Evolutionary conservation across 2,329 filamentous ascomycete species (phyloP), one percentile per base, ranked within the genome.

Genomic region (Paecilomyces niveus): DNA sequence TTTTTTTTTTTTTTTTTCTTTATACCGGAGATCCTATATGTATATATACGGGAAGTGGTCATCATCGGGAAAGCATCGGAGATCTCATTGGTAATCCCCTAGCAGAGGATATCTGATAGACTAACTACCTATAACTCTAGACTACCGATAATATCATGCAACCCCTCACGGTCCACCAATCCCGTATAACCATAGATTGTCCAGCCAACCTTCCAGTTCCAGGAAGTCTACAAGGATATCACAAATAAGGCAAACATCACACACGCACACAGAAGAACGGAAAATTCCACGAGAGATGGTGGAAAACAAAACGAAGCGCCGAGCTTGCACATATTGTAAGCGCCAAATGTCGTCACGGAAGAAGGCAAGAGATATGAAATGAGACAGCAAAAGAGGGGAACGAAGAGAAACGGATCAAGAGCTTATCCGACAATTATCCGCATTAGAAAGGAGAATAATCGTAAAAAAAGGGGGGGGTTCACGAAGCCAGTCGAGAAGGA

Each of bases 351-450:
- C 39, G 39, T 45, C 9, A 18, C 3, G 7, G 39, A 45, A 21
- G 39, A 45, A 45, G 39, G 39, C 39, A 45, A n/a, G 39, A 22
- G 26, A 56, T 45, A 58, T 18, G 32, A 53, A 52, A 53, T 57
- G 29, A 61, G 55, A 50, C 24, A 8, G 55, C 49, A 10, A 53
- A 57, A 26, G 39, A 45, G 39, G 39, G 39, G n/a, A 45, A 18
- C 7, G 39, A 45, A n/a, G n/a, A 45, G n/a, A 9, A 21, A 45
- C 39, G 39, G 39, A 18, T 18, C 26, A 45, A 18, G n/a, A 45
- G 2, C 39, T 18, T n/a, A 45, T 45, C n/a, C 39, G n/a, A 18
- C 39, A 9, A 45, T 45, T 45, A 21, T 45, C 39, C 6, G 39
- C 15, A 45, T 45, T 45, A 45, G 39, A 45, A 29, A 45, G 5